Conservation (phyloP, 345 rosid genomes). For the Diplotaxis tenuifolia region DNA sequence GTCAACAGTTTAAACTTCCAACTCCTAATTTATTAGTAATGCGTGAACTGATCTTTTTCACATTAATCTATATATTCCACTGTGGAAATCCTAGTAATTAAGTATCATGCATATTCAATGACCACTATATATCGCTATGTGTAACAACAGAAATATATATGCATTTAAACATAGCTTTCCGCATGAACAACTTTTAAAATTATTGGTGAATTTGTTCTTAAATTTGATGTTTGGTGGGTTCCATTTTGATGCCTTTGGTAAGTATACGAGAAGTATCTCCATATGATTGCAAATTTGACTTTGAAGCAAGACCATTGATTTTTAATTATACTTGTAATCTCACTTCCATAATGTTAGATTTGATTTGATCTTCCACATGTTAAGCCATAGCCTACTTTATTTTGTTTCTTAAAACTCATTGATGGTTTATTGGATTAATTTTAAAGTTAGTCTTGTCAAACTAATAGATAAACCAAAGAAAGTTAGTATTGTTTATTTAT, state of each 20-base stretch:
- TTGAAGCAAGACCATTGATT: slow-evolving; percentile 26
- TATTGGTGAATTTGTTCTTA: slow-evolving; percentile 28
- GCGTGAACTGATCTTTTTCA: not conserved
- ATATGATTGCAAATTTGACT: slow-evolving; percentile 30
- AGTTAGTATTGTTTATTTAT: not conserved
- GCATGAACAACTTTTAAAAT: not conserved
- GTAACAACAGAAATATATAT: not conserved
- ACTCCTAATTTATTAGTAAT: not conserved
- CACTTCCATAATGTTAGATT: slow-evolving; percentile 5
- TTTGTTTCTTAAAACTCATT: not conserved
- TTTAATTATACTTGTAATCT: slow-evolving; percentile 18
- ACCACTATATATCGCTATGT: slow-evolving; percentile 1
- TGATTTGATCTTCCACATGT: not conserved
- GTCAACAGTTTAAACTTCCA: not conserved
- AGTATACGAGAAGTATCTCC: slow-evolving; percentile 19
- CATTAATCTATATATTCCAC: not conserved
- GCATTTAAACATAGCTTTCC: not conserved
- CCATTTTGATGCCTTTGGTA: slow-evolving; percentile 31
- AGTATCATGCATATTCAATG: not conserved
- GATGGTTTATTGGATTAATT: not conserved
- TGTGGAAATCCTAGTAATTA: not conserved
- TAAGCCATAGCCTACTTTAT: not conserved
- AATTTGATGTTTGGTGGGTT: slow-evolving; percentile 33
- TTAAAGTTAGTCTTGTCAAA: slow-evolving; percentile 6
- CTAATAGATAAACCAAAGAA: not conserved